These are phyloP conservation scores for Ceriops decandra DNA, from an alignment of 345 rosid species.

Conservation along the genomic window DNA sequence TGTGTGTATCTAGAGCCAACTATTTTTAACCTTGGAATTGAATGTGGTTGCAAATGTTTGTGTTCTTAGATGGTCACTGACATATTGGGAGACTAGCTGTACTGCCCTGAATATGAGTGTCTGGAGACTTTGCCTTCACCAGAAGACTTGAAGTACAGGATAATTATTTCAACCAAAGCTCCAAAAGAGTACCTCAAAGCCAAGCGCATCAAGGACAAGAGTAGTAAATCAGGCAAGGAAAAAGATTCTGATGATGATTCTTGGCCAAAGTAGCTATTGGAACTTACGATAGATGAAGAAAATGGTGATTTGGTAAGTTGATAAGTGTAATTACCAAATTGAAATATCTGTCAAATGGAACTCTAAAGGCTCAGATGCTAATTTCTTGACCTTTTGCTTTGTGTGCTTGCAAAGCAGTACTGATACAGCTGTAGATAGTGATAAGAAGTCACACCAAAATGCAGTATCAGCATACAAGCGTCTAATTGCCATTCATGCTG, in stretches of 20 bases:
- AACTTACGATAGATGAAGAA: constrained; percentile 30
- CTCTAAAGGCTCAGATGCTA: background rate
- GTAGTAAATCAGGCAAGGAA: constrained; percentile 27
- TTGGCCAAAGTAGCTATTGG: constrained; percentile 39
- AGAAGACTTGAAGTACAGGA: constrained; percentile 50
- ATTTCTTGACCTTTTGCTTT: background rate
- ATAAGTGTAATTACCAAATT: background rate
- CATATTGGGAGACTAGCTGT: constrained; percentile 52
- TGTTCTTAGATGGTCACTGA: constrained; percentile 51
- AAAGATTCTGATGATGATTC: constrained; percentile 48
- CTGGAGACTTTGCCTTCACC: constrained; percentile 66
- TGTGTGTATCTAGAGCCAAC: background rate
- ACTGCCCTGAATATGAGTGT: constrained; percentile 37
- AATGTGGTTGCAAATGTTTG: constrained; percentile 6
- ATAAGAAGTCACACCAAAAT: constrained; percentile 4
- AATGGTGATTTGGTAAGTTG: constrained; percentile 18
- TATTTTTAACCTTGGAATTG: background rate
- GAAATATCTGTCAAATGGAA: background rate
- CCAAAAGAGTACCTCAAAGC: constrained; percentile 48
- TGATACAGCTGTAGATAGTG: constrained; percentile 25
- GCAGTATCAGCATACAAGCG: constrained; percentile 24
- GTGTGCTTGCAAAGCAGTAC: constrained; percentile 24
- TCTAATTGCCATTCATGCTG: constrained; percentile 38
- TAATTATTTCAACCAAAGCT: constrained; percentile 66
- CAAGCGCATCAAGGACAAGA: constrained; percentile 24